Percentiles rank a stretch among this genome's conserved stretches.
These are phyloP conservation scores for Somion occarium DNA, from an alignment of 1,284 basidiomycete species.

Conservation along the genomic window DNA sequence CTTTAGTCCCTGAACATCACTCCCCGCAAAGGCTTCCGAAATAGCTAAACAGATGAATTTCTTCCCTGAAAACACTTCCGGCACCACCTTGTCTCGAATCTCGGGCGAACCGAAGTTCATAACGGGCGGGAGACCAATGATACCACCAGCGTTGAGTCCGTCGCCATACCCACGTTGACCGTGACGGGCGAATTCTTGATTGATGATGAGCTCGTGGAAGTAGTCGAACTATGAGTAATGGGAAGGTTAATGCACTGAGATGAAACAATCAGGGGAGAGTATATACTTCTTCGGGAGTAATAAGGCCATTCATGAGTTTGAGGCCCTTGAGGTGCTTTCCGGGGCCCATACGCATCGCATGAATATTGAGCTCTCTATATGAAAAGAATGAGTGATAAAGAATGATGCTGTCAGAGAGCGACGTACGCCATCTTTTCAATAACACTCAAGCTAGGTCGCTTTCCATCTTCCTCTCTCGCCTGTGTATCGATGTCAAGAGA, in stretches of 20 bases:
- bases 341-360: conserved; percentile 88
- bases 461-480: conserved; percentile 75
- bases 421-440: conserved; percentile 69
- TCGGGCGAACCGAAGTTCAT: conserved; percentile 80
- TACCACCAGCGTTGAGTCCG: conserved; percentile 42
- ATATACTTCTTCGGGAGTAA: conserved; percentile 74
- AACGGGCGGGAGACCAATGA: conserved; percentile 78
- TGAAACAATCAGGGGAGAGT: neutral
- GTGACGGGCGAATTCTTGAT: conserved; percentile 33
- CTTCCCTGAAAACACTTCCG: conserved; percentile 68
- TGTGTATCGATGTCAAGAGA: conserved; percentile 21
- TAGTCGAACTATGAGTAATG: conserved; percentile 51
- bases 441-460: conserved; percentile 59
- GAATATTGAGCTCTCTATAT: conserved; percentile 59
- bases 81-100: conserved; percentile 74
- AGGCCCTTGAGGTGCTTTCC: conserved; percentile 82
- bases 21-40: conserved; percentile 78
- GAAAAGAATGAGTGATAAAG: neutral
- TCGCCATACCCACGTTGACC: conserved; percentile 28
- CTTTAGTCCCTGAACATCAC: conserved; percentile 79
- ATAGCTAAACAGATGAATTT: conserved; percentile 77
- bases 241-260: conserved; percentile 4
- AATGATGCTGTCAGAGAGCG: too few relatives aligned
- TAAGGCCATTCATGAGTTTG: conserved; percentile 73
- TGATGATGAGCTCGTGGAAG: conserved; percentile 57